phyloP scores from a whole-genome alignment of 352 stramenopile species.

The Phytophthora aleatoria region DNA sequence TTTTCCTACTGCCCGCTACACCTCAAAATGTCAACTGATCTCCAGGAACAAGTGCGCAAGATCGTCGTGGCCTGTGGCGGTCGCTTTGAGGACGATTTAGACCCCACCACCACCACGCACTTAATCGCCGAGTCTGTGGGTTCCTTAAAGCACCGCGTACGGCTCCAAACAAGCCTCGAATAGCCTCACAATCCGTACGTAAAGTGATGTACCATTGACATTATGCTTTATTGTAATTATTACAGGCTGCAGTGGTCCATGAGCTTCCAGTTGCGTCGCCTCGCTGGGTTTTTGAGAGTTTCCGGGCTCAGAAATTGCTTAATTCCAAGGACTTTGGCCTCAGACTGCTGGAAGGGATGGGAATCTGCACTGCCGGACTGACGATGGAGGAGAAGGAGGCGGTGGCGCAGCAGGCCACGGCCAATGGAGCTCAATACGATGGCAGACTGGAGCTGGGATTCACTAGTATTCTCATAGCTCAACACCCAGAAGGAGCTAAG shows the following conservation, averaged over 20 bases:
- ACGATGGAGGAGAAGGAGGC: conserved; percentile 52
- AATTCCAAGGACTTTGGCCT: conserved; percentile 44
- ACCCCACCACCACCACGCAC: conserved; percentile 54
- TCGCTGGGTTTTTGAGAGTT: conserved; percentile 77
- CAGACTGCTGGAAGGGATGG: conserved; percentile 58
- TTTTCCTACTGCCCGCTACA: not conserved
- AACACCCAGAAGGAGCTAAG: conserved; percentile 59
- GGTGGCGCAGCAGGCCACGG: conserved; percentile 49
- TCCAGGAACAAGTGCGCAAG: conserved; percentile 74
- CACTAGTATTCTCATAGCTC: conserved; percentile 68
- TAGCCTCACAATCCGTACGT: not conserved
- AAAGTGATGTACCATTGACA: conserved; percentile 1
- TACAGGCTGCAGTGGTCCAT: conserved; percentile 50
- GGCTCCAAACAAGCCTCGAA: conserved; percentile 5
- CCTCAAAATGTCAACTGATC: not conserved
- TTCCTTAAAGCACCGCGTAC: conserved; percentile 68
- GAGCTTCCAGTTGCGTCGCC: conserved; percentile 50
- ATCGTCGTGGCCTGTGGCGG: conserved; percentile 64
- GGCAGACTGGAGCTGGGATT: conserved; percentile 58
- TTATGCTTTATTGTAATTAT: conserved; percentile 6
- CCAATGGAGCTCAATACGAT: conserved; percentile 62
- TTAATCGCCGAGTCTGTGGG: conserved; percentile 66
- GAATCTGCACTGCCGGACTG: conserved; percentile 71
- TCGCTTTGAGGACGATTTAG: conserved; percentile 60
- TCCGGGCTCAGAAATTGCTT: conserved; percentile 47